Evolutionary conservation across 2,329 filamentous ascomycete species (phyloP).

Genomic region (Fusarium torulosum): DNA sequence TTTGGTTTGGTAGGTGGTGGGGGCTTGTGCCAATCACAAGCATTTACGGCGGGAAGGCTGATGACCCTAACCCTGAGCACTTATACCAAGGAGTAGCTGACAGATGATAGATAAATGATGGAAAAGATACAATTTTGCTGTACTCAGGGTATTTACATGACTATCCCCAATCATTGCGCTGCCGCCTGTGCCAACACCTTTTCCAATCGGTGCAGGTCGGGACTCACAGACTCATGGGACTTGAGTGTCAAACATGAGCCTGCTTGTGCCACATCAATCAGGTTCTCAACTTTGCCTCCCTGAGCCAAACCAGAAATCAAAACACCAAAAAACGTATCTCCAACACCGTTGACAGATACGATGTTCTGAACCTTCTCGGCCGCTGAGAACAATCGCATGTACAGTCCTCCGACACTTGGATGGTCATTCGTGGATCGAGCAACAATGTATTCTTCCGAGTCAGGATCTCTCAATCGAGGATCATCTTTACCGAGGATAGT

Average conservation of each 20-base stretch:
- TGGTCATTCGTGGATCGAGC: slow-evolving; percentile 69
- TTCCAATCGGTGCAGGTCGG: slow-evolving; percentile 63
- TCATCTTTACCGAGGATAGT: slow-evolving; percentile 77
- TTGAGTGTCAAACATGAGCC: slow-evolving; percentile 84
- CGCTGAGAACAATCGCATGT: slow-evolving; percentile 80
- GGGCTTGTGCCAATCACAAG: slow-evolving; percentile 37
- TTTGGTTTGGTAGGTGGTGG: slow-evolving; percentile 1
- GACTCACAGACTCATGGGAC: slow-evolving; percentile 79
- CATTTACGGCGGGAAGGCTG: slow-evolving; percentile 35
- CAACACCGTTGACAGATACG: slow-evolving; percentile 92
- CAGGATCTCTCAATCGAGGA: slow-evolving; percentile 70
- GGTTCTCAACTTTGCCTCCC: slow-evolving; percentile 66
- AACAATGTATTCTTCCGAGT: slow-evolving; percentile 77
- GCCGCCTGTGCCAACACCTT: slow-evolving; percentile 52
- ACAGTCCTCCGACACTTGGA: slow-evolving; percentile 77
- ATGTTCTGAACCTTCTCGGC: slow-evolving; percentile 76
- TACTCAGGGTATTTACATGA: slow-evolving; percentile 7
- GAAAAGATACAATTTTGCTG: neutral
- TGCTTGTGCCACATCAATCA: slow-evolving; percentile 84
- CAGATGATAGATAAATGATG: neutral
- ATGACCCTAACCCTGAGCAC: slow-evolving; percentile 33
- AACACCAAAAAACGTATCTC: slow-evolving; percentile 91
- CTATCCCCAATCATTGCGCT: slow-evolving; percentile 13
- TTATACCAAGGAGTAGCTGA: neutral
- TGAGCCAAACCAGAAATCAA: slow-evolving; percentile 81